phyloP scores from a whole-genome alignment of 129 eudicot genomes.

The Artemisia annua region DNA sequence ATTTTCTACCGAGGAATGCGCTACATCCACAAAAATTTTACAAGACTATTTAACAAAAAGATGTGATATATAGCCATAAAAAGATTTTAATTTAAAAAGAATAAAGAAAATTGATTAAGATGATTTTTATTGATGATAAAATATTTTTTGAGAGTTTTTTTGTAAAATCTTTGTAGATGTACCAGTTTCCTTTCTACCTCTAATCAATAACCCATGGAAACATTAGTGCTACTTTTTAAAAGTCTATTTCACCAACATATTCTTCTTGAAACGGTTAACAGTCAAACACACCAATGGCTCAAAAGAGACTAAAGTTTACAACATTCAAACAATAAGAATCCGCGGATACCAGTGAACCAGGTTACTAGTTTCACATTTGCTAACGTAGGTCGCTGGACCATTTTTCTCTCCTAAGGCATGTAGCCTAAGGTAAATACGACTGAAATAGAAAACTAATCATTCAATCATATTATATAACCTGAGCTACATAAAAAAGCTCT shows the following conservation, averaged over 20 bases:
- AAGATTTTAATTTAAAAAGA: too few species aligned
- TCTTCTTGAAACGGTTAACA: not conserved
- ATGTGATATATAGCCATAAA: too few species aligned
- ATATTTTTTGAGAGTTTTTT: too few species aligned
- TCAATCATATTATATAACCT: constrained; percentile 18
- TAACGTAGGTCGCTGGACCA: too few species aligned
- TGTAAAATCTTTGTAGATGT: not conserved
- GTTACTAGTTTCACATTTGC: too few species aligned
- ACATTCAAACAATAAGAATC: not conserved
- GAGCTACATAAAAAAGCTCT: constrained; percentile 18
- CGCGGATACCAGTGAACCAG: not conserved
- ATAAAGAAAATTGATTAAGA: too few species aligned
- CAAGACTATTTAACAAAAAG: too few species aligned
- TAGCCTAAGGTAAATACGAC: not conserved
- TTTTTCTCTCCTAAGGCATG: too few species aligned
- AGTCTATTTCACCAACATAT: not conserved
- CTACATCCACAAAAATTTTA: too few species aligned
- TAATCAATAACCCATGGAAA: not conserved
- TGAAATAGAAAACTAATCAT: not conserved
- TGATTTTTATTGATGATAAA: too few species aligned
- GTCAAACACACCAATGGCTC: not conserved
- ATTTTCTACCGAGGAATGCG: too few species aligned
- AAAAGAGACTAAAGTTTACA: not conserved
- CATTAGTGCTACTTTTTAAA: not conserved
- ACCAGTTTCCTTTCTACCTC: not conserved